phyloP scores from a whole-genome alignment of 805 yeast genomes.

The Wickerhamiella kurtzmanii region DNA sequence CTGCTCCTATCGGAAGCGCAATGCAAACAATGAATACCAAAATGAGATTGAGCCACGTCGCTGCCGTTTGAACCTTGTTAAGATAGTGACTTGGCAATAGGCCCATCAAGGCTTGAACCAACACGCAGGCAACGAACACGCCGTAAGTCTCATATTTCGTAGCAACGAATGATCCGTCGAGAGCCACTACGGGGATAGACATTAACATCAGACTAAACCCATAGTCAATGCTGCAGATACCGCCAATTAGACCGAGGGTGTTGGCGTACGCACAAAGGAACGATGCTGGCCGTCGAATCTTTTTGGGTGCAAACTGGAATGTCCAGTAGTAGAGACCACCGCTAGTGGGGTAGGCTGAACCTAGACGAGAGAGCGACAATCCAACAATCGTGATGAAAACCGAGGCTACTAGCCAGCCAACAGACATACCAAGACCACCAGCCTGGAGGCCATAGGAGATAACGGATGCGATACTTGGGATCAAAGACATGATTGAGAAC shows the following conservation, averaged over 20 bases:
- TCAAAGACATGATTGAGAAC: slow-evolving; percentile 56
- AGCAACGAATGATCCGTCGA: slow-evolving; percentile 38
- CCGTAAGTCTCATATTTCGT: slow-evolving; percentile 48
- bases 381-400: slow-evolving; percentile 46
- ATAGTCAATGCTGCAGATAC: slow-evolving; percentile 53
- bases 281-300: slow-evolving; percentile 38
- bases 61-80: slow-evolving; percentile 46
- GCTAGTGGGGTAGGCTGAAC: slow-evolving; percentile 58
- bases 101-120: slow-evolving; percentile 40
- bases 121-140: slow-evolving; percentile 48
- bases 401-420: slow-evolving; percentile 62
- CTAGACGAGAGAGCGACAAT: slow-evolving; percentile 49
- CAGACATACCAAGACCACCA: slow-evolving; percentile 51
- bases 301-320: slow-evolving; percentile 48
- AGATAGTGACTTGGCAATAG: slow-evolving; percentile 43
- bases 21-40: slow-evolving; percentile 43
- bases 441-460: slow-evolving; percentile 41
- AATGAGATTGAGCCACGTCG: slow-evolving; percentile 41
- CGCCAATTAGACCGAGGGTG: slow-evolving; percentile 52
- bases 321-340: slow-evolving; percentile 67
- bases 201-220: slow-evolving; percentile 33
- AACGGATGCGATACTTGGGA: slow-evolving; percentile 47
- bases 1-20: slow-evolving; percentile 48
- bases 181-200: slow-evolving; percentile 25
- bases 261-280: slow-evolving; percentile 56